Percentiles rank a stretch among this genome's conserved stretches.
These are phyloP conservation scores for Boletus mariae DNA, from an alignment of 1,284 basidiomycete genomes.

Conservation along the genomic window DNA sequence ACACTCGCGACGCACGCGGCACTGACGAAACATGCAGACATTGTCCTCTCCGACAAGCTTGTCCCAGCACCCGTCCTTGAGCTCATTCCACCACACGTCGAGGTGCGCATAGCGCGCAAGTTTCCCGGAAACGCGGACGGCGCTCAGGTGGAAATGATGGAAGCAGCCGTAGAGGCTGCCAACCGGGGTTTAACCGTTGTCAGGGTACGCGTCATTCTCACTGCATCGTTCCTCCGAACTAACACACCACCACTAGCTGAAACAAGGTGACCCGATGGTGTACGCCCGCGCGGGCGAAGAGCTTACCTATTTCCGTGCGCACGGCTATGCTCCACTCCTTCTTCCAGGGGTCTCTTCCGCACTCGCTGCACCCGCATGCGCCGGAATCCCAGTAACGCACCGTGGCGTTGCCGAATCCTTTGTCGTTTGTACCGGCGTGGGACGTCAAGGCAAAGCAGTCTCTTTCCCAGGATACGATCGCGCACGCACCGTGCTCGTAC, in stretches of 20 bases:
- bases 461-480: conserved; percentile 85
- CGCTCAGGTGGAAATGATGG: conserved; percentile 93
- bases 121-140: conserved; percentile 97
- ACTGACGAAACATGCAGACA: conserved; percentile 75
- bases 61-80: conserved; percentile 87
- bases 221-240: neutral
- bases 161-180: conserved; percentile 81
- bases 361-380: conserved; percentile 85
- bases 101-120: conserved; percentile 87
- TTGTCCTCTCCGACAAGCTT: conserved; percentile 96
- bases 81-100: conserved; percentile 74
- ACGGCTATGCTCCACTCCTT: conserved; percentile 80
- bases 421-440: conserved; percentile 91
- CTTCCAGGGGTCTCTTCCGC: conserved; percentile 90
- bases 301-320: conserved; percentile 83
- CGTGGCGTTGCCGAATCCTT: conserved; percentile 90
- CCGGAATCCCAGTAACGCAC: conserved; percentile 92
- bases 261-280: conserved; percentile 95
- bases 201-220: conserved; percentile 53
- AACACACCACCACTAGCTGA: conserved; percentile 55
- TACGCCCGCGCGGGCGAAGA: conserved; percentile 96
- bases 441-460: conserved; percentile 82
- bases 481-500: conserved; percentile 73
- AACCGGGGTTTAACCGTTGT: conserved; percentile 82
- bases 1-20: conserved; percentile 84